Evolutionary conservation across 192 early-diverging fungal genomes (phyloP), one percentile per base, ranked within the genome.

Genomic region (Chytriomyces confervae): DNA sequence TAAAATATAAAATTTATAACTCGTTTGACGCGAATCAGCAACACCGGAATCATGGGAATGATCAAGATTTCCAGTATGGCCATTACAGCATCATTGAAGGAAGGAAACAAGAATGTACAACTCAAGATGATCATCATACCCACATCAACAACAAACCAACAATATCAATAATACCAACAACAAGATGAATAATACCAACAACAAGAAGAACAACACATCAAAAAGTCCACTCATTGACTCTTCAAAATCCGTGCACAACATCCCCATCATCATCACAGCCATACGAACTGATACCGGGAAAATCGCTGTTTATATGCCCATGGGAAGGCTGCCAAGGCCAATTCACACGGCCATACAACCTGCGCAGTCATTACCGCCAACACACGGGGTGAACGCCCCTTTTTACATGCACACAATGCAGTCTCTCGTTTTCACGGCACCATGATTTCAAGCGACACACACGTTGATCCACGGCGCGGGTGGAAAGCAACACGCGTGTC

Each of bases 401-500:
- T n/a, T 57, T 57, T 5, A 2, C 53, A n/a, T 57, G 53, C 53
- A 57, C 16, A n/a, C 66, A 68, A 48, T 68, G 66, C 23, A 29
- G 43, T 46, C 18, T 68, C 43, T n/a, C 11, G 0, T 68, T 68
- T n/a, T n/a, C 11, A 3, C 20, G 66, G 3, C 66, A 68, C 13
- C 66, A 68, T 68, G 66, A 68, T 48, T 23, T 68, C 1, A 68
- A 68, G 44, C 20, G 66, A 18, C 66, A 68, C n/a, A n/a, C 43
- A 47, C 44, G 66, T 23, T 68, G 3, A 68, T 68, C 47, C 66
- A 68, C 44, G n/a, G n/a, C n/a, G 66, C 43, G 5, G 66, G 66
- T 47, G 66, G 66, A 16, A 43, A 48, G 0, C 66, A 68, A 46
- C 66, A 68, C 23, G 18, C 23, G 11, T 68, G 66, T 48, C 66